phyloP scores from a whole-genome alignment of 345 rosid species.

The Orychophragmus violaceus region DNA sequence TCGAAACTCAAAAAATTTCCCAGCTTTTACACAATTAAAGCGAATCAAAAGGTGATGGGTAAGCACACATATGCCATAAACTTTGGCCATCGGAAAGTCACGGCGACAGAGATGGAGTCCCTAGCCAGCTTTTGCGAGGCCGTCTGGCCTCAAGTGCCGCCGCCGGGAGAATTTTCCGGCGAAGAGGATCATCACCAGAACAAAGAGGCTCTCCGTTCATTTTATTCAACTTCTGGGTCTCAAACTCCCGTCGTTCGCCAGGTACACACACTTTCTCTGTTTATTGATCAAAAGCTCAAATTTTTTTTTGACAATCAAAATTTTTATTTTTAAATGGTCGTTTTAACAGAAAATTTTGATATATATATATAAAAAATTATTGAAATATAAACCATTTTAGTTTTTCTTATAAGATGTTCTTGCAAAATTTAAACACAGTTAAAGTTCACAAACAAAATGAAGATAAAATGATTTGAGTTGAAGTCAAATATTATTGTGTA shows the following conservation, averaged over 20 bases:
- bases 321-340: no score
- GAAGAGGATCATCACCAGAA: not conserved
- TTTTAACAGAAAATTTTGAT: not conserved
- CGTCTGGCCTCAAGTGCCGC: slow-evolving; percentile 42
- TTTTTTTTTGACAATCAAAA: no score
- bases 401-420: not conserved
- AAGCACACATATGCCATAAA: not conserved
- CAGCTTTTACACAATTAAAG: not conserved
- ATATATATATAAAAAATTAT: not conserved
- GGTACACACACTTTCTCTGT: slow-evolving; percentile 7
- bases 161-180: not conserved
- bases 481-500: not conserved
- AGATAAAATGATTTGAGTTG: not conserved
- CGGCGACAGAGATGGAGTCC: slow-evolving; percentile 45
- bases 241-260: slow-evolving; percentile 24
- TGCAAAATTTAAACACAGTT: not conserved
- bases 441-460: not conserved
- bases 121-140: slow-evolving; percentile 48
- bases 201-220: slow-evolving; percentile 33
- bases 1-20: not conserved
- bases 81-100: slow-evolving; percentile 23
- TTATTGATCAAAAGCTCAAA: not conserved
- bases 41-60: slow-evolving; percentile 5
- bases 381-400: no score
- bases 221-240: slow-evolving; percentile 46